These are phyloP conservation scores for Platanus orientalis DNA, from an alignment of 164 flowering plant genomes.

Conservation along the genomic window DNA sequence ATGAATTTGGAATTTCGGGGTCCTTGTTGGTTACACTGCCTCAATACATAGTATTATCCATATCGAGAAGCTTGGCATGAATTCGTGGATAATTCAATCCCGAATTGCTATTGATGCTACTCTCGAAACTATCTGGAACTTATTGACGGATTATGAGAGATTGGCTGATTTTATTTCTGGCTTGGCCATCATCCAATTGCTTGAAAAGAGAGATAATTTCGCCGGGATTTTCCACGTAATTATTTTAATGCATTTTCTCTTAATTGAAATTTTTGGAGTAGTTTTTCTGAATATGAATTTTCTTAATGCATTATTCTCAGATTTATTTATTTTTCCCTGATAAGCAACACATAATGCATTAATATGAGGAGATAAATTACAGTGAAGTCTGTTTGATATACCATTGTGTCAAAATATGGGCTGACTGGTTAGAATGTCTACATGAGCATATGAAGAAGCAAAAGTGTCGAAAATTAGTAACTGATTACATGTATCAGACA, in stretches of 20 bases:
- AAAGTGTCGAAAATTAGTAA: no score
- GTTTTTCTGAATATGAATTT: no score
- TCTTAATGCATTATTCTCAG: no score
- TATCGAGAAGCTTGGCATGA: conserved; percentile 45
- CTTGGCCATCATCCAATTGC: conserved; percentile 52
- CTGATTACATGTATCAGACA: no score
- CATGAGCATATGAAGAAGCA: no score
- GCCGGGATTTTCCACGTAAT: conserved; percentile 67
- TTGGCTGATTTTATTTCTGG: conserved; percentile 69
- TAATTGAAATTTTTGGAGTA: no score
- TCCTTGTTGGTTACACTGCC: background rate
- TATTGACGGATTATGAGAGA: conserved; percentile 72
- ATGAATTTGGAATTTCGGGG: background rate
- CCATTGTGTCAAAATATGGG: no score
- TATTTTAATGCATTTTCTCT: background rate
- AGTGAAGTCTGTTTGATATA: no score
- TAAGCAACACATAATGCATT: no score
- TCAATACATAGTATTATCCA: background rate
- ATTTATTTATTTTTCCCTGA: no score
- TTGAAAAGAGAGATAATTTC: conserved; percentile 50
- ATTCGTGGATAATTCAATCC: conserved; percentile 51
- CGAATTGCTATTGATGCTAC: conserved; percentile 39
- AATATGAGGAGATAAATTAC: no score
- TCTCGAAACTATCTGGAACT: conserved; percentile 50
- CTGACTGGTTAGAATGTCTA: no score